Conservation (phyloP, 1,284 basidiomycete species). For the Meripilus lineatus region DNA sequence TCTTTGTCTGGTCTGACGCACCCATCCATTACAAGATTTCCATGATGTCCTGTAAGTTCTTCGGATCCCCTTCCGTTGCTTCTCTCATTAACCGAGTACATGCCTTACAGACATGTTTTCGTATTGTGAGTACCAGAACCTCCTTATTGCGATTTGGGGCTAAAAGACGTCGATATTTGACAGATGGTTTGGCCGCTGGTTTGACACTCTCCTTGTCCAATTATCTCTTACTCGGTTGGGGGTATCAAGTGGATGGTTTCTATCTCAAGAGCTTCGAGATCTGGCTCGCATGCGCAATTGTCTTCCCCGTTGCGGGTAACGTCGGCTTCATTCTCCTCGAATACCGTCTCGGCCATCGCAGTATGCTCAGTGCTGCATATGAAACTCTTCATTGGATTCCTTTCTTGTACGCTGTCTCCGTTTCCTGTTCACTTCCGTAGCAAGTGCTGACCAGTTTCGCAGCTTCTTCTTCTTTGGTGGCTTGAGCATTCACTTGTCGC, state of each 20-base stretch:
- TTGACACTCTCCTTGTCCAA: conserved; percentile 63
- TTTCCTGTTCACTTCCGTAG: neutral
- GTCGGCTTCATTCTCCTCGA: conserved; percentile 67
- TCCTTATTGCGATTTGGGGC: neutral
- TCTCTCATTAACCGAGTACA: neutral
- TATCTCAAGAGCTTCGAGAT: conserved; percentile 73
- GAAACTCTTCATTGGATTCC: conserved; percentile 77
- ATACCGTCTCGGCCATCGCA: conserved; percentile 67
- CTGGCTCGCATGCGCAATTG: conserved; percentile 71
- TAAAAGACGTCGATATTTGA: too few relatives aligned
- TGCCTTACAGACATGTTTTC: conserved; percentile 72
- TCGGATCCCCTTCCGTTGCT: neutral
- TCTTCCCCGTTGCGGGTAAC: conserved; percentile 74
- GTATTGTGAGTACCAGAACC: conserved; percentile 51
- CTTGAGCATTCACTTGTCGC: conserved; percentile 65
- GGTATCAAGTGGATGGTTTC: conserved; percentile 60
- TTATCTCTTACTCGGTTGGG: conserved; percentile 63
- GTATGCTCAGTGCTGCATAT: conserved; percentile 44
- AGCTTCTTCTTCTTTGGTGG: conserved; percentile 87
- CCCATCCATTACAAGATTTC: conserved; percentile 82
- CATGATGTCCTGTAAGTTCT: conserved; percentile 67
- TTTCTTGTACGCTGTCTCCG: conserved; percentile 64
- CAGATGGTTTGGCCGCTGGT: conserved; percentile 72
- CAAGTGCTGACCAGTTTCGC: conserved; percentile 1
- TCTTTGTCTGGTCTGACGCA: conserved; percentile 73